Base-by-base conservation (phyloP, 2,329 filamentous ascomycete species). In the Fusarium falciforme region DNA sequence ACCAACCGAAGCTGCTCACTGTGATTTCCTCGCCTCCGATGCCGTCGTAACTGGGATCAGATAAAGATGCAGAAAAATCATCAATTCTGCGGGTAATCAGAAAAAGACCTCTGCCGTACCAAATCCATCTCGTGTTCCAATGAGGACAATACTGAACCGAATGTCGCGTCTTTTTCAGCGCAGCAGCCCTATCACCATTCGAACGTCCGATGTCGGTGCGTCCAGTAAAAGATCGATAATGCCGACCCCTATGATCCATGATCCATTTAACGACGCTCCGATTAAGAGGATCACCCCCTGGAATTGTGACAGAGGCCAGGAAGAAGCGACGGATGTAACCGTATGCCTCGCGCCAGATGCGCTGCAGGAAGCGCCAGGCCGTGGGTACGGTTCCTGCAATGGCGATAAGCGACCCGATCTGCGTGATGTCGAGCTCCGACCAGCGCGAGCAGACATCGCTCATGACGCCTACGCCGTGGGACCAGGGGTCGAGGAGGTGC, bases 1-100 rank as follows among this genome's bases (percentile, higher is more conserved):
- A 89, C 66, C 86, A 84, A 12, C 87, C 87, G 22, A 89, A 82
- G 67, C 86, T 88, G 78, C 85, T 87, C 33, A 89, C 77, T 1
- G 83, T 85, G 40, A 87, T 81, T 52, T 86, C 84, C 71, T 87
- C 84, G 14, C 84, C 84, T 5, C 84, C 84, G 20, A 85, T 79
- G 9, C 86, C 86, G 47, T 87, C 84, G 61, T 84, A 85, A n/a
- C 79, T 81, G 9, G 84, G 83, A 57, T 86, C 84, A 12, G 80
- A 80, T 64, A 85, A 78, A 61, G 52, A 77, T 9, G 81, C 77
- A 36, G 78, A 78, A 52, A 83, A 85, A 72, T 81, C 81, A 8
- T 84, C 82, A 36, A 84, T 76, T 5, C 83, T 81, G 11, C 87
- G 83, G 2, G 83, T 81, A 12, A 87, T 79, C 6, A 87, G 78